Evolutionary conservation across 75 land plant species (phyloP).

Genomic region (Adiantum capillusveneris): DNA sequence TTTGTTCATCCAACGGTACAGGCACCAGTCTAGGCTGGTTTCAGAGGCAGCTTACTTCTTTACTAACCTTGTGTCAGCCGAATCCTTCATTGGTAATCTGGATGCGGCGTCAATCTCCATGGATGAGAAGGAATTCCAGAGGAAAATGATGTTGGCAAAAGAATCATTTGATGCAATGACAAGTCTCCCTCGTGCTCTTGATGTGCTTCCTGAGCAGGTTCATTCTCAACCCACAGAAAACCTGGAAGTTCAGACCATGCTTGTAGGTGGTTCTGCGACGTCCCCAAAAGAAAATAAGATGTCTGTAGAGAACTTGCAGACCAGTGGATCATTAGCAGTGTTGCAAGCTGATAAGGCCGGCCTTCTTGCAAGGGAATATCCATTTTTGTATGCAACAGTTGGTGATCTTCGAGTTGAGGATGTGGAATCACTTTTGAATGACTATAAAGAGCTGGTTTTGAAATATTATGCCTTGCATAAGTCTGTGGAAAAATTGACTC

Average conservation of each 20-base stretch:
- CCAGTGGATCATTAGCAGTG: constrained; percentile 29
- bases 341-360: constrained; percentile 53
- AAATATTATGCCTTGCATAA: constrained; percentile 78
- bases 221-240: background rate
- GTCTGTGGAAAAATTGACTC: constrained; percentile 28
- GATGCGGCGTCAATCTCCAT: constrained; percentile 87
- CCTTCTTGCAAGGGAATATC: constrained; percentile 47
- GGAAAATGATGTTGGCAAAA: constrained; percentile 69
- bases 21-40: constrained; percentile 75
- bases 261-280: background rate
- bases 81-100: constrained; percentile 73
- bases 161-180: constrained; percentile 38
- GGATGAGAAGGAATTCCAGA: constrained; percentile 82
- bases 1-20: constrained; percentile 72
- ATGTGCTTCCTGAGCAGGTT: constrained; percentile 9
- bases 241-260: background rate
- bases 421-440: constrained; percentile 63
- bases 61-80: constrained; percentile 89
- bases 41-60: constrained; percentile 90
- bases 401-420: constrained; percentile 79
- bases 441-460: constrained; percentile 81
- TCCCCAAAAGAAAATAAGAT: constrained; percentile 5
- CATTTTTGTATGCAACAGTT: constrained; percentile 68
- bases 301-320: constrained; percentile 11
- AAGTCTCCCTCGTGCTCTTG: constrained; percentile 3